Percentiles rank a stretch among this genome's conserved stretches.
These are phyloP conservation scores for Pseudogymnoascus verrucosus DNA, from an alignment of 2,329 filamentous ascomycete genomes.

Conservation along the genomic window DNA sequence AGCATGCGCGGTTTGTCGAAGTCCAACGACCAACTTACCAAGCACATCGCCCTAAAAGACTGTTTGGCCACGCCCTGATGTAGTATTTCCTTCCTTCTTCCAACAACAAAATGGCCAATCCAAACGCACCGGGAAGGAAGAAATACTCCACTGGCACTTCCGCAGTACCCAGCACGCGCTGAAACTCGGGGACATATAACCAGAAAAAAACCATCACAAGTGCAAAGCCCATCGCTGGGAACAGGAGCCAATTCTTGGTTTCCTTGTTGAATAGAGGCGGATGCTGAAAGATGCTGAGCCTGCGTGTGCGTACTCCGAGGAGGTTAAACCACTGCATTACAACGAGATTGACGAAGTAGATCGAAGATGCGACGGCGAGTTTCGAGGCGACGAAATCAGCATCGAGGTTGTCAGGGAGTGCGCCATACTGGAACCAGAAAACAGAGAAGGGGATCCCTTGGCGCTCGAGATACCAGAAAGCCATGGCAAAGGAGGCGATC, in stretches of 20 bases:
- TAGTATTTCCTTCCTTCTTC: conserved; percentile 60
- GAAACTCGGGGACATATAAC: conserved; percentile 59
- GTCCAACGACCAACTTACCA: conserved; percentile 41
- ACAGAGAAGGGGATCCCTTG: conserved; percentile 56
- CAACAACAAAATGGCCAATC: conserved; percentile 52
- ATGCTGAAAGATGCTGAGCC: conserved; percentile 63
- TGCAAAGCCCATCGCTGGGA: conserved; percentile 63
- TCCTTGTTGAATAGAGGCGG: conserved; percentile 56
- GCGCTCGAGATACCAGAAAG: conserved; percentile 57
- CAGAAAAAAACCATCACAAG: conserved; percentile 63
- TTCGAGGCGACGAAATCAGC: conserved; percentile 50
- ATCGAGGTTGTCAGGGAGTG: conserved; percentile 34
- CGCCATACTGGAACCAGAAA: conserved; percentile 62
- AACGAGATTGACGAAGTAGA: conserved; percentile 75
- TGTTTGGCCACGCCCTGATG: conserved; percentile 51
- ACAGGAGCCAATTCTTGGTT: conserved; percentile 60
- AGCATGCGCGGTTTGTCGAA: no score
- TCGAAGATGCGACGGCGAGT: conserved; percentile 31
- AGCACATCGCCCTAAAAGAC: conserved; percentile 50
- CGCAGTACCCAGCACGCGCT: conserved; percentile 51
- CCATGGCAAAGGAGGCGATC: conserved; percentile 52
- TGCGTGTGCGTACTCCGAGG: conserved; percentile 56
- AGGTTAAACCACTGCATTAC: conserved; percentile 79
- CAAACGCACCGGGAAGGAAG: conserved; percentile 70
- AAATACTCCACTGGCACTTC: conserved; percentile 63